Evolutionary conservation across 2,329 filamentous ascomycete species (phyloP).

Genomic region (Aureobasidium mangrovei): DNA sequence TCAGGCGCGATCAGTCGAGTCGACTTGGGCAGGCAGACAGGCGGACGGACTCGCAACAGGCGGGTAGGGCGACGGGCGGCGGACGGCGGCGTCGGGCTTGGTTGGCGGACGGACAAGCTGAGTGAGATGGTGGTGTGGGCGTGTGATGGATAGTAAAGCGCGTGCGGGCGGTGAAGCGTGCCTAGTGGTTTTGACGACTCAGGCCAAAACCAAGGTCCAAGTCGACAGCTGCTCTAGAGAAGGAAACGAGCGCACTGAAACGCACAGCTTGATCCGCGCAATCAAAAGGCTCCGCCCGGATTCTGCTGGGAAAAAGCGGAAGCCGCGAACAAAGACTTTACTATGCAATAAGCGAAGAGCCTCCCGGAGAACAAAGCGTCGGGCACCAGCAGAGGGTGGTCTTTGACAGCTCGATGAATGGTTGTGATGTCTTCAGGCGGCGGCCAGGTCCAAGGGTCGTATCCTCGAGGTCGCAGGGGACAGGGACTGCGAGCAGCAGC

Average conservation of each 20-base stretch:
- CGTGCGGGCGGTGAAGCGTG: constrained; percentile 8
- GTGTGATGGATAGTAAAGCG: constrained; percentile 9
- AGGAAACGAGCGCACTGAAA: background rate
- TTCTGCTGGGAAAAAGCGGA: constrained; percentile 9
- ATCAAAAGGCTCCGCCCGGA: background rate
- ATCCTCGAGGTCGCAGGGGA: background rate
- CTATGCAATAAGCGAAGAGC: background rate
- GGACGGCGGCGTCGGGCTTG: background rate
- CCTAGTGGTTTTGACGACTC: background rate
- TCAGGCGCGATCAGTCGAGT: background rate
- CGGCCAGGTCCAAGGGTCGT: background rate
- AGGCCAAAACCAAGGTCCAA: background rate
- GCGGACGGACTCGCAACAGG: background rate
- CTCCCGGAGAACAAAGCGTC: constrained; percentile 7
- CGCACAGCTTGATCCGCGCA: constrained; percentile 12
- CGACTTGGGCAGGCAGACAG: background rate
- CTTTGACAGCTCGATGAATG: background rate
- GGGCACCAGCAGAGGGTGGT: background rate
- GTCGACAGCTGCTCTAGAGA: background rate
- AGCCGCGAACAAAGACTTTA: constrained; percentile 11
- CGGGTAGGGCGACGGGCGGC: background rate
- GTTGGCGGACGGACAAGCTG: background rate
- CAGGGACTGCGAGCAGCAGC: background rate
- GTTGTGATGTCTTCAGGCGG: background rate
- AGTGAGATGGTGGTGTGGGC: constrained; percentile 3